These are phyloP conservation scores for Bolboschoenus planiculmis DNA, from an alignment of 176 grass and related monocot species.

Conservation along the genomic window DNA sequence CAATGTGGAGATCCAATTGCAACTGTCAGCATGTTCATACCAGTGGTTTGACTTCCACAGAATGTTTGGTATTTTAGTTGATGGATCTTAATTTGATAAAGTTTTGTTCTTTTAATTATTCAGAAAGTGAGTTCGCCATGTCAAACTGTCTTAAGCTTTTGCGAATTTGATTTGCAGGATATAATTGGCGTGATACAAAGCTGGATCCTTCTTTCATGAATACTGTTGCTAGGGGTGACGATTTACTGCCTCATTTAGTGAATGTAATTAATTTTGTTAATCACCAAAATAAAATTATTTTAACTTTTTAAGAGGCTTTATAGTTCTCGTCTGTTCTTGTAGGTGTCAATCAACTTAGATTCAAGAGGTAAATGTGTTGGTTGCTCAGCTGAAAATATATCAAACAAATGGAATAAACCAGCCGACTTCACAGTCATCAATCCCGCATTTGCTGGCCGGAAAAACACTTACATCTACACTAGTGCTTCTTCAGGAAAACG, in stretches of 20 bases:
- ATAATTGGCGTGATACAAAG: slow-evolving; percentile 60
- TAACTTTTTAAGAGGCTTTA: background rate
- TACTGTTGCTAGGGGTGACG: slow-evolving; percentile 22
- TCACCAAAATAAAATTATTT: background rate
- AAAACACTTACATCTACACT: slow-evolving; percentile 58
- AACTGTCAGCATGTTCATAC: slow-evolving; percentile 81
- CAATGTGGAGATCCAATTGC: slow-evolving; percentile 39
- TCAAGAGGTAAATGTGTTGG: slow-evolving; percentile 30
- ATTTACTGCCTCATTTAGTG: slow-evolving; percentile 57
- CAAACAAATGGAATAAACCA: slow-evolving; percentile 48
- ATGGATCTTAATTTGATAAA: background rate
- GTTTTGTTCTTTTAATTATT: background rate
- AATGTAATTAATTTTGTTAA: slow-evolving; percentile 33
- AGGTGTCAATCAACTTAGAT: slow-evolving; percentile 68
- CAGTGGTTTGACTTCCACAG: slow-evolving; percentile 83
- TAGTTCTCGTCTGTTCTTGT: background rate
- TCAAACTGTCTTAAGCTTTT: background rate
- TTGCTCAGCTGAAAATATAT: slow-evolving; percentile 41
- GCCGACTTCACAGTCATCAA: slow-evolving; percentile 75
- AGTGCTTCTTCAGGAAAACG: slow-evolving; percentile 39
- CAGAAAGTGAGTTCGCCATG: background rate
- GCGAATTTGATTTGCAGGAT: slow-evolving; percentile 37
- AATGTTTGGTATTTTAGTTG: slow-evolving; percentile 66
- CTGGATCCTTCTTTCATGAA: slow-evolving; percentile 96
- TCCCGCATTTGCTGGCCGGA: slow-evolving; percentile 41